Percentiles rank a stretch among this genome's conserved stretches.
Conservation (phyloP, 2,329 filamentous ascomycete genomes). For the Calonectria pseudoturangicola region DNA sequence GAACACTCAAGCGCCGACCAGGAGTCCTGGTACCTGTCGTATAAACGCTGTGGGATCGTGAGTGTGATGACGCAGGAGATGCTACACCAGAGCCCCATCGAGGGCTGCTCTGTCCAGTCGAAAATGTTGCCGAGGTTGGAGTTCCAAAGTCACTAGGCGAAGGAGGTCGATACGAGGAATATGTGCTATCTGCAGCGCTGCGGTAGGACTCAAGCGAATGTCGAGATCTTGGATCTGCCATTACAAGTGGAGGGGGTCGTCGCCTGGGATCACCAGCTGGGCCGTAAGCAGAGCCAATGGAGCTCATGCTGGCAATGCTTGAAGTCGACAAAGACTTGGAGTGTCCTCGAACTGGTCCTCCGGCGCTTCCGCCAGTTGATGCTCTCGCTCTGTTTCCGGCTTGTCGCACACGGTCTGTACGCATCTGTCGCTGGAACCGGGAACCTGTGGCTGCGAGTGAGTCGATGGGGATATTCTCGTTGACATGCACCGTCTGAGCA, state of each 20-base stretch:
- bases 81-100: constrained; percentile 80
- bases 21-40: constrained; percentile 77
- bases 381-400: constrained; percentile 83
- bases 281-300: constrained; percentile 79
- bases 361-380: constrained; percentile 84
- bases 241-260: constrained; percentile 87
- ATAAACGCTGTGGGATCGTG: constrained; percentile 84
- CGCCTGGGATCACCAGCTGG: constrained; percentile 80
- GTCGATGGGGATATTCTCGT: constrained; percentile 96
- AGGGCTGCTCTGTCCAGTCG: constrained; percentile 84
- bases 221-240: constrained; percentile 83
- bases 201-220: constrained; percentile 82
- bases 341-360: constrained; percentile 84
- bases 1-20: constrained; percentile 87
- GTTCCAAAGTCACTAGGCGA: constrained; percentile 87
- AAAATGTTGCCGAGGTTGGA: constrained; percentile 88
- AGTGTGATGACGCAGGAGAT: constrained; percentile 83
- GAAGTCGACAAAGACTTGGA: constrained; percentile 91
- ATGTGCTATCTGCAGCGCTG: constrained; percentile 78
- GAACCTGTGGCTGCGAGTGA: constrained; percentile 95
- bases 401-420: constrained; percentile 88
- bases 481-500: constrained; percentile 97
- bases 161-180: constrained; percentile 74
- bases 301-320: constrained; percentile 86
- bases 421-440: constrained; percentile 92